Evolutionary conservation across 192 early-diverging fungal genomes (phyloP), one percentile per base, ranked within the genome.

Genomic region (Coemansia sp.): DNA sequence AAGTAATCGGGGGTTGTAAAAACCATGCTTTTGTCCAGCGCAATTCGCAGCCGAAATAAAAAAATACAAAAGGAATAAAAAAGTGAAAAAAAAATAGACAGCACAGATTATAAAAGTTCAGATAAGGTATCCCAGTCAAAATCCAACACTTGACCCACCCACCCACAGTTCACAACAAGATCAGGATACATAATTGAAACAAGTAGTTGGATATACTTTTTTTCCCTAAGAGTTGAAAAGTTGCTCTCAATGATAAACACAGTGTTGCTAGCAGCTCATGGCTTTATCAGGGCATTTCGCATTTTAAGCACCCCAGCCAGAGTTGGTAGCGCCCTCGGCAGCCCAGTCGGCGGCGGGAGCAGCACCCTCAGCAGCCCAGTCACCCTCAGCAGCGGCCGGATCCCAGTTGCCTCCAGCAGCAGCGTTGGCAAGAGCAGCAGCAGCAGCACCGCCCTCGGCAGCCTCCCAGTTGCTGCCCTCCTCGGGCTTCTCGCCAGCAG

Each of bases 1-100:
- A 95, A 90, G 81, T 90, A 92, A 73, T 93, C 92, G 21, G 78
- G 73, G 7, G 78, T 56, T 30, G 78, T 81, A 52, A 66, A 81
- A 60, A 76, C 71, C 69, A 71, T 76, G n/a, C 16, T 14, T 15
- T 15, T 14, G 12, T 18, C 44, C 14, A 14, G 38, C n/a, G 23
- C 26, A 15, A 18, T 10, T 55, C 15, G 30, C 52, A 55, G 52
- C 52, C 9, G 8, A 0, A 55, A 55, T 7, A 55, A 23, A 23
- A n/a, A 10, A n/a, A n/a, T n/a, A 55, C 10, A 26, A 10, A 7
- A 7, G 3, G 7, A 7, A 55, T 16, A 0, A 5, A 26, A 30
- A 23, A n/a, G 21, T 20, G 15, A 41, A 41, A 5, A 41, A 41
- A 15, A 5, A 18, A 26, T 15, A 8, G 49, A 52, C 0, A 53